Evolutionary conservation across 495 filamentous ascomycete species (phyloP).

Genomic region (Trichodelitschia bisporula): DNA sequence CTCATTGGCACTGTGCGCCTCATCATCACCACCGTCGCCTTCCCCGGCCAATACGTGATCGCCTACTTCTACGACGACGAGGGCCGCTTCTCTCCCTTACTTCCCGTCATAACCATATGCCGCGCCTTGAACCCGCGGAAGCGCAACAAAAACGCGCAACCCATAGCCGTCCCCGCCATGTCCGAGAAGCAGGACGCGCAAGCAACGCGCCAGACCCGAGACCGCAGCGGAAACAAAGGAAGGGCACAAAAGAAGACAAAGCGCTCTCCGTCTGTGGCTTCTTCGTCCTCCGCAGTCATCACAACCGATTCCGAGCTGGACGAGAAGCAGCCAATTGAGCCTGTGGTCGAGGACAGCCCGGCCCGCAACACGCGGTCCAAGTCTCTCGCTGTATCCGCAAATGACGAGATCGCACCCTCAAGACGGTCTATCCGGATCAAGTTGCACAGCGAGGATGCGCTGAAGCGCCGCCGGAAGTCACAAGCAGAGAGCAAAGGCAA

Average conservation of each 20-base stretch:
- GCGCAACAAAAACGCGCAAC: no score
- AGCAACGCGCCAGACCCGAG: no score
- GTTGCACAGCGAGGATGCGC: slow-evolving; percentile 56
- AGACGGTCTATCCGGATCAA: slow-evolving; percentile 79
- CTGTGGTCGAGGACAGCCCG: slow-evolving; percentile 13
- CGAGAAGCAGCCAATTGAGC: slow-evolving; percentile 8
- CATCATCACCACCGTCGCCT: slow-evolving; percentile 51
- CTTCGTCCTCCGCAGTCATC: slow-evolving; percentile 15
- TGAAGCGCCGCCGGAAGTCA: slow-evolving; percentile 30
- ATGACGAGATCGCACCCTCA: slow-evolving; percentile 35
- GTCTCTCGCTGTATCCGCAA: slow-evolving; percentile 14
- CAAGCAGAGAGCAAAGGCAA: slow-evolving; percentile 9
- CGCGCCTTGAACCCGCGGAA: no score
- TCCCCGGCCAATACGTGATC: slow-evolving; percentile 57
- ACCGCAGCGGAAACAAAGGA: no score
- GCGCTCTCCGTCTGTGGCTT: slow-evolving; percentile 14
- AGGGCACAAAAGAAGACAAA: slow-evolving; percentile 8
- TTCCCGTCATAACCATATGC: no score
- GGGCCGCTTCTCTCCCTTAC: slow-evolving; percentile 39
- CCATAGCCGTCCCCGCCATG: no score
- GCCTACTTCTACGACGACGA: slow-evolving; percentile 58
- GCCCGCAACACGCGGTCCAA: slow-evolving; percentile 28
- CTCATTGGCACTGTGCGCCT: slow-evolving; percentile 44
- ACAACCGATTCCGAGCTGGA: slow-evolving; percentile 16
- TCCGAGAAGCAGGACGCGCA: no score